These are phyloP conservation scores for Thelephora terrestris DNA, from an alignment of 1,284 basidiomycete genomes.

Conservation along the genomic window DNA sequence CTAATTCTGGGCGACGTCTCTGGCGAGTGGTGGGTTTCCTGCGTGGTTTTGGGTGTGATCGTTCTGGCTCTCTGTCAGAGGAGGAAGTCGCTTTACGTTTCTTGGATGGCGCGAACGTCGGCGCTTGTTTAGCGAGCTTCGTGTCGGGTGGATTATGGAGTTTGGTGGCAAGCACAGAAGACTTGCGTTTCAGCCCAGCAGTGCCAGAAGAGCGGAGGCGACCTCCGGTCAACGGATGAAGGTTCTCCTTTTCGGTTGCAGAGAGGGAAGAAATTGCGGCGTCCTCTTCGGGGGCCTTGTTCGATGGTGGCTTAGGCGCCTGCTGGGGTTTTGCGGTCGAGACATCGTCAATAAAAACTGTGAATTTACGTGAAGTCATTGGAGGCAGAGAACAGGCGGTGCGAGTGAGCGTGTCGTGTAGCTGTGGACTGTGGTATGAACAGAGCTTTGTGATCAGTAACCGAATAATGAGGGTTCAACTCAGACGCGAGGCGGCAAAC, in stretches of 20 bases:
- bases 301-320: neutral
- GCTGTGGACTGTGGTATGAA: conserved; percentile 1
- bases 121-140: conserved; percentile 30
- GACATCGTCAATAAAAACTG: conserved; percentile 51
- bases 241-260: conserved; percentile 62
- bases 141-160: conserved; percentile 26
- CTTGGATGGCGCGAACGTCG: conserved; percentile 31
- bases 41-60: conserved; percentile 12
- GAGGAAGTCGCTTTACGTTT: conserved; percentile 40
- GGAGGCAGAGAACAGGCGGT: conserved; percentile 6
- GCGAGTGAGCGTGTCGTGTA: conserved; percentile 8
- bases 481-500: too few relatives aligned
- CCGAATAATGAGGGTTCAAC: too few relatives aligned
- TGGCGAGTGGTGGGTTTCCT: conserved; percentile 11
- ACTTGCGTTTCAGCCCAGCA: conserved; percentile 54
- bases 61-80: conserved; percentile 26
- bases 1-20: conserved; percentile 21
- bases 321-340: conserved; percentile 4
- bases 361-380: conserved; percentile 50
- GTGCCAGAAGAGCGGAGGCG: conserved; percentile 29
- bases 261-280: conserved; percentile 27
- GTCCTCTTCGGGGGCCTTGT: neutral
- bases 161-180: conserved; percentile 46
- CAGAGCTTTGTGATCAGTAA: too few relatives aligned
- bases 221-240: conserved; percentile 61